Conservation (phyloP, 2,329 filamentous ascomycete genomes). For the Xylariaceae sp. region DNA sequence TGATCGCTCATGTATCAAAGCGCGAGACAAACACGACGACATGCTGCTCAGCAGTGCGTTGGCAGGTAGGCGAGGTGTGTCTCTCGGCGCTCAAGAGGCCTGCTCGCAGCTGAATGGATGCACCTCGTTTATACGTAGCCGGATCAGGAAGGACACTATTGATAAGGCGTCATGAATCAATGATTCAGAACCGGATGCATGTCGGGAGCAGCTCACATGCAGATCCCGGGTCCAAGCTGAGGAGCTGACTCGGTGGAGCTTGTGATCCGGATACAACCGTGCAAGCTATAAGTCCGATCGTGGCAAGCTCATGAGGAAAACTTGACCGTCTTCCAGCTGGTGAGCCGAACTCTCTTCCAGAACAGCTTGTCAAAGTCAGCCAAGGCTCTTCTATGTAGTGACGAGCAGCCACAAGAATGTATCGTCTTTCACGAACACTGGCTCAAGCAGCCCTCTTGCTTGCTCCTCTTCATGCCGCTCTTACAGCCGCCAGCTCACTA, state of each 20-base stretch:
- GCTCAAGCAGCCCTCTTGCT: constrained; percentile 15
- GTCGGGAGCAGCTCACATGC: not conserved
- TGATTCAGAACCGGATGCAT: too few species aligned
- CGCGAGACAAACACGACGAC: too few species aligned
- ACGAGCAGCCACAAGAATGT: constrained; percentile 6
- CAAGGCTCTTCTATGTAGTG: not conserved
- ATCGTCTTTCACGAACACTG: constrained; percentile 2
- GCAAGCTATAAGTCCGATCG: too few species aligned
- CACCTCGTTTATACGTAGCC: not conserved
- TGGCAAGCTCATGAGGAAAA: too few species aligned
- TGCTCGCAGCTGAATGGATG: too few species aligned
- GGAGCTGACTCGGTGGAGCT: too few species aligned
- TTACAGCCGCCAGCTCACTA: constrained; percentile 14
- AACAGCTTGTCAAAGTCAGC: not conserved
- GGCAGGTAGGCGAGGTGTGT: too few species aligned
- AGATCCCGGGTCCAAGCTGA: not conserved
- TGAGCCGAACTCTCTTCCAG: not conserved
- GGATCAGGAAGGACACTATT: constrained; percentile 6
- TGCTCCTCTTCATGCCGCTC: constrained; percentile 5
- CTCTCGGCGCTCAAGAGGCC: too few species aligned
- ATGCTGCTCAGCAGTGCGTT: too few species aligned
- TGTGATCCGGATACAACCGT: too few species aligned
- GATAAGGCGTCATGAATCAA: too few species aligned
- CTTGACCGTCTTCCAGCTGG: not conserved
- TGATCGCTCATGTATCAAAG: too few species aligned